These are phyloP conservation scores for Pseudonectria buxi DNA, from an alignment of 2,329 filamentous ascomycete species.

Conservation along the genomic window DNA sequence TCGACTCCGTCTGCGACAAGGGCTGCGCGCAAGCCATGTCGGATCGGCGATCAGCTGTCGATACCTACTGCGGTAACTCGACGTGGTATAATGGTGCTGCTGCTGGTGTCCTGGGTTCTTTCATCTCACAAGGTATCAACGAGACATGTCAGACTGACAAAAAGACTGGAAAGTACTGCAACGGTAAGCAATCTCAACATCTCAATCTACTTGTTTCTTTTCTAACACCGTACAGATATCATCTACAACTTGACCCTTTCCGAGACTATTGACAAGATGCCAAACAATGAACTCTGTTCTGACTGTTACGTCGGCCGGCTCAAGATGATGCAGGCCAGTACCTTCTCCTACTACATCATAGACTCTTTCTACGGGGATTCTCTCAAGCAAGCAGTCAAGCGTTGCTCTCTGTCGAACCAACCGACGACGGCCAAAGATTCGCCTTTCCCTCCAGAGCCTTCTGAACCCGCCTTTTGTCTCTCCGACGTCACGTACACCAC, in stretches of 20 bases:
- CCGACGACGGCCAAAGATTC: conserved; percentile 2
- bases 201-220: background rate
- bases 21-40: conserved; percentile 2
- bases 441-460: background rate
- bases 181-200: conserved; percentile 5
- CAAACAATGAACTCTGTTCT: background rate
- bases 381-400: conserved; percentile 2
- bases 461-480: conserved; percentile 5
- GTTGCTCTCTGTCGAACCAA: conserved; percentile 1
- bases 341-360: conserved; percentile 6
- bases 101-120: background rate
- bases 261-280: background rate
- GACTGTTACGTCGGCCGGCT: conserved; percentile 9
- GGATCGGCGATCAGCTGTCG: conserved; percentile 1
- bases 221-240: background rate
- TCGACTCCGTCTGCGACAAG: conserved; percentile 2
- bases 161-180: conserved; percentile 9
- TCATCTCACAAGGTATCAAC: conserved; percentile 6
- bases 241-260: background rate
- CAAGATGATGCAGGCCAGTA: conserved; percentile 12
- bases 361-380: conserved; percentile 3
- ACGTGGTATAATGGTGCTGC: background rate
- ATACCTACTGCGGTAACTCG: background rate
- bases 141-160: conserved; percentile 8
- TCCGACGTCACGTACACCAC: conserved; percentile 5